Percentiles rank a stretch among this genome's conserved stretches.
These are phyloP conservation scores for Boletus barrowsii DNA, from an alignment of 768 basidiomycete species.

Conservation along the genomic window DNA sequence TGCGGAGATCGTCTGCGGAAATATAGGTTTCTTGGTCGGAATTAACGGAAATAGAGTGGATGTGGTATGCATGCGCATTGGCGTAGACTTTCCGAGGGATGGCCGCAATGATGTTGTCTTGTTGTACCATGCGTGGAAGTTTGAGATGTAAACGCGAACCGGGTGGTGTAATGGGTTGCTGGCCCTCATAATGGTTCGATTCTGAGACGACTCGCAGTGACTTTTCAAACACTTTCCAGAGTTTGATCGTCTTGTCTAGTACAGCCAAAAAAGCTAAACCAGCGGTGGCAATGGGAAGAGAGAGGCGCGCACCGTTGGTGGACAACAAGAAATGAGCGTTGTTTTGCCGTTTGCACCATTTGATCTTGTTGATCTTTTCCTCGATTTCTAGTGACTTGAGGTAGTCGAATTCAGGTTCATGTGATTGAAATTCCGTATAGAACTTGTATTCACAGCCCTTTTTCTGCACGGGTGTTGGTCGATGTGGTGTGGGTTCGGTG, in stretches of 20 bases:
- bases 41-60: conserved; percentile 99
- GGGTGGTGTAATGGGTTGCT: conserved; percentile 66
- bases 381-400: conserved; percentile 99
- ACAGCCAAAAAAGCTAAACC: conserved; percentile 1
- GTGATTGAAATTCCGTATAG: conserved; percentile 99
- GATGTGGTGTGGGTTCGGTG: conserved; percentile 14
- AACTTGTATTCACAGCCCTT: conserved; percentile 99
- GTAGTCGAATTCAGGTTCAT: conserved; percentile 99
- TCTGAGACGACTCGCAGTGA: conserved; percentile 92
- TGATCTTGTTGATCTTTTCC: conserved; percentile 99
- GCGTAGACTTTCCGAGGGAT: conserved; percentile 98
- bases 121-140: conserved; percentile 87
- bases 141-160: conserved; percentile 58
- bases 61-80: conserved; percentile 99
- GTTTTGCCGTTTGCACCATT: conserved; percentile 99
- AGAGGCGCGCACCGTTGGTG: conserved; percentile 74
- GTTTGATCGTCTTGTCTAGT: conserved; percentile 98
- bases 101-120: conserved; percentile 98
- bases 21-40: conserved; percentile 99
- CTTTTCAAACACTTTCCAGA: conserved; percentile 99
- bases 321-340: conserved; percentile 95
- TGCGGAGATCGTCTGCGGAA: conserved; percentile 94
- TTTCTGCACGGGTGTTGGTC: conserved; percentile 58
- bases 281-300: not conserved
- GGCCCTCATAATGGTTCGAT: conserved; percentile 88